Percentiles rank a stretch among this genome's conserved stretches.
Conservation (phyloP, 2,329 filamentous ascomycete species). For the Claviceps purpurea region DNA sequence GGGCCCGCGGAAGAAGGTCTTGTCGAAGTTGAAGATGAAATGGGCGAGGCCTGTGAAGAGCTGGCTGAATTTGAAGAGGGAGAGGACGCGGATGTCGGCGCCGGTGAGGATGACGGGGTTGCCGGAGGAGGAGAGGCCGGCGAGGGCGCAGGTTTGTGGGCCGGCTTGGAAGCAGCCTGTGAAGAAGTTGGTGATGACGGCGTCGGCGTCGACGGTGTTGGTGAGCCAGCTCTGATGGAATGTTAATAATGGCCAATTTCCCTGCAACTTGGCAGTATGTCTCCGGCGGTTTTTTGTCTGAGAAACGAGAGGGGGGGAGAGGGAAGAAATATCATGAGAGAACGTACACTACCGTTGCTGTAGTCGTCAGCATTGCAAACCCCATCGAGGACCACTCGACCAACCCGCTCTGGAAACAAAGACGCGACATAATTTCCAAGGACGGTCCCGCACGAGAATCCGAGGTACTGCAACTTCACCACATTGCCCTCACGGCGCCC, state of each 20-base stretch:
- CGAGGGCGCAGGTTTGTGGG: slow-evolving; percentile 16
- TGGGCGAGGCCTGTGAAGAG: too few species aligned
- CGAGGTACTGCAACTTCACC: slow-evolving; percentile 30
- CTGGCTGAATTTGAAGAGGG: slow-evolving; percentile 5
- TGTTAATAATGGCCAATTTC: too few species aligned
- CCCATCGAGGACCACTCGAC: slow-evolving; percentile 27
- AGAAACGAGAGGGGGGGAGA: neutral
- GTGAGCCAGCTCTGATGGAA: slow-evolving; percentile 18
- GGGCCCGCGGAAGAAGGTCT: too few species aligned
- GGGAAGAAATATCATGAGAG: neutral
- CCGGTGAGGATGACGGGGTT: slow-evolving; percentile 17
- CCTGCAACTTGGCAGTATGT: too few species aligned
- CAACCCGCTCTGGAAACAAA: slow-evolving; percentile 24
- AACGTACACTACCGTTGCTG: slow-evolving; percentile 15
- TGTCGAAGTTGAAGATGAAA: too few species aligned
- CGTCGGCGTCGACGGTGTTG: slow-evolving; percentile 25
- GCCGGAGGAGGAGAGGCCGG: slow-evolving; percentile 10
- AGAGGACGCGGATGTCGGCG: slow-evolving; percentile 15
- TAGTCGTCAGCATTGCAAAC: slow-evolving; percentile 26
- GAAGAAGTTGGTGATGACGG: slow-evolving; percentile 21
- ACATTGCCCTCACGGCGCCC: slow-evolving; percentile 2
- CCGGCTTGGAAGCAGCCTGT: slow-evolving; percentile 21
- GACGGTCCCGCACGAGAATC: slow-evolving; percentile 32
- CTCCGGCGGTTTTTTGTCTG: neutral
- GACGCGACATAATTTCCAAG: slow-evolving; percentile 23